Conservation (phyloP, 768 basidiomycete species). For the Nidularia sp. region DNA sequence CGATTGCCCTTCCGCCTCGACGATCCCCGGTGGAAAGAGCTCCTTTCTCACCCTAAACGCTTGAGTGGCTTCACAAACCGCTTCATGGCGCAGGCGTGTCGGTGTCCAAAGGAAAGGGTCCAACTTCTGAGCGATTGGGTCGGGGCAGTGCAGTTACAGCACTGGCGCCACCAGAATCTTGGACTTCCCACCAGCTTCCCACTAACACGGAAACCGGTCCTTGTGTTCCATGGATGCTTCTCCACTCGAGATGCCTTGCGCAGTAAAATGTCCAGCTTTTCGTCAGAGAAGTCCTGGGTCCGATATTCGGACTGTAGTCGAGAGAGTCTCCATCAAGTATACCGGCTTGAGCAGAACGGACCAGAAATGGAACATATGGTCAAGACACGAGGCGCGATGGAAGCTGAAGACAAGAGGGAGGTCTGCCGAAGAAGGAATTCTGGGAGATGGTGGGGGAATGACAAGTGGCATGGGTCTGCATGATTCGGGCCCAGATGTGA, state of each 20-base stretch:
- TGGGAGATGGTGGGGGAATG: neutral
- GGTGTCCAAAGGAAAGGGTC: neutral
- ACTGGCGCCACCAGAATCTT: neutral
- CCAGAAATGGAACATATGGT: neutral
- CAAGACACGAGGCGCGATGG: neutral
- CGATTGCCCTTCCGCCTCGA: too few relatives aligned
- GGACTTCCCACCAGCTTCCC: neutral
- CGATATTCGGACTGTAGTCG: too few relatives aligned
- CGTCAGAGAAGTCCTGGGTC: too few relatives aligned
- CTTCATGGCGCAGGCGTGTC: neutral
- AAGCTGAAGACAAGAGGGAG: neutral
- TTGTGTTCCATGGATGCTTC: too few relatives aligned
- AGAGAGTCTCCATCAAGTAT: too few relatives aligned
- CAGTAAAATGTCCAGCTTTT: too few relatives aligned
- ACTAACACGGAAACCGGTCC: neutral
- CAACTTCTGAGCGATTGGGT: neutral
- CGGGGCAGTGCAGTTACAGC: neutral
- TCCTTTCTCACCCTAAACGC: neutral
- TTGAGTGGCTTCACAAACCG: neutral
- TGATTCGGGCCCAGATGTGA: neutral
- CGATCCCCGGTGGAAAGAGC: too few relatives aligned
- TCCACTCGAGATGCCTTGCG: too few relatives aligned
- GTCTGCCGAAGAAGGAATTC: neutral
- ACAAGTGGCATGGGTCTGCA: neutral
- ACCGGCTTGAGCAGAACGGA: neutral